phyloP scores from a whole-genome alignment of 2,329 filamentous ascomycete species.

The Aspergillus brunneoviolaceus region DNA sequence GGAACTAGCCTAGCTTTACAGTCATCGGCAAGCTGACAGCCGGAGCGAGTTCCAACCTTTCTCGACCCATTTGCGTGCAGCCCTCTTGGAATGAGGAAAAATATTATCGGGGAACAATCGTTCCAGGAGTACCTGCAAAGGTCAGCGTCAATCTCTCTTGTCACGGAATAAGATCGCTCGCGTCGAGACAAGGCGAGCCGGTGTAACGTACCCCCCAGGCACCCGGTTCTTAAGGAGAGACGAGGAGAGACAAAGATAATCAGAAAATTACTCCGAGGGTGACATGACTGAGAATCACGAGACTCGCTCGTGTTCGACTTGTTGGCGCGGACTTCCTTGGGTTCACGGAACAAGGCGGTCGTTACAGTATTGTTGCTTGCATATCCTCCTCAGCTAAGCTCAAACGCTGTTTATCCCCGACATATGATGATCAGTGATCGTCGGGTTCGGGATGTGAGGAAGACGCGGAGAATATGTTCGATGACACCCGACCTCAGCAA shows the following conservation, averaged over 20 bases:
- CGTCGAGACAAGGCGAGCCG: not conserved
- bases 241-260: not conserved
- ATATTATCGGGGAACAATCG: not conserved
- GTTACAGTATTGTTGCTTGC: not conserved
- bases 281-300: not conserved
- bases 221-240: constrained; percentile 1
- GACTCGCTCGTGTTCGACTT: not conserved
- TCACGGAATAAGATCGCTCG: not conserved
- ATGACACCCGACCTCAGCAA: not conserved
- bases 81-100: not conserved
- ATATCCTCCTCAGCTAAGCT: not conserved
- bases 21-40: not conserved
- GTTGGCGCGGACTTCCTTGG: not conserved
- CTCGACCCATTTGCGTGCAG: not conserved
- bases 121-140: not conserved
- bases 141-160: not conserved
- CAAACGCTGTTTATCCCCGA: not conserved
- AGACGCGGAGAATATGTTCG: not conserved
- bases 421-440: not conserved
- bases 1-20: not conserved
- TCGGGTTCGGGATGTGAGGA: not conserved
- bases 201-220: not conserved
- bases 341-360: not conserved
- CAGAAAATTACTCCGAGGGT: constrained; percentile 3
- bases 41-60: not conserved